Evolutionary conservation across 2,329 filamentous ascomycete species (phyloP).

Genomic region (Apiospora malaysiana): DNA sequence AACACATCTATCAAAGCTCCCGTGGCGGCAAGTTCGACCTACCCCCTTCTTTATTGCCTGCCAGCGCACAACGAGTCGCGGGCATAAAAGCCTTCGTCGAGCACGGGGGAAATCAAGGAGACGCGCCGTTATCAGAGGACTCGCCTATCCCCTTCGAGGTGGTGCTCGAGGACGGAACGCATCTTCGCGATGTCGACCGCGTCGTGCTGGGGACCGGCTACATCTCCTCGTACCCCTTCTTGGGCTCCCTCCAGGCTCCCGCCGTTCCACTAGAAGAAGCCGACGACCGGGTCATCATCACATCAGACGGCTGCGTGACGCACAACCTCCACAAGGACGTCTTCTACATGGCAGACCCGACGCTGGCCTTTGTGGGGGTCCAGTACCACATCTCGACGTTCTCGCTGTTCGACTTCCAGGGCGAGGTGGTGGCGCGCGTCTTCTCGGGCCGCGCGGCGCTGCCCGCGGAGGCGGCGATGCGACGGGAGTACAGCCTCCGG

Average conservation of each 20-base stretch:
- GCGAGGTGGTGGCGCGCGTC: constrained; percentile 63
- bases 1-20: constrained; percentile 56
- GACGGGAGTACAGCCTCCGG: constrained; percentile 39
- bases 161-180: constrained; percentile 57
- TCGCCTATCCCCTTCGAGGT: constrained; percentile 38
- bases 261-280: constrained; percentile 50
- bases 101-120: background rate
- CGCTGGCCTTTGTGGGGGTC: constrained; percentile 67
- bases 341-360: constrained; percentile 72
- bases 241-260: constrained; percentile 56
- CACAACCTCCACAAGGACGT: constrained; percentile 76
- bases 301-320: constrained; percentile 62
- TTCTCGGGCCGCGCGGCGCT: constrained; percentile 52
- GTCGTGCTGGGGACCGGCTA: constrained; percentile 74
- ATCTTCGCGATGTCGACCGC: constrained; percentile 61
- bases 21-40: constrained; percentile 67
- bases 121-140: constrained; percentile 33
- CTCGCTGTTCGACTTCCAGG: constrained; percentile 73
- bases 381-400: constrained; percentile 72
- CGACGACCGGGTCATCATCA: constrained; percentile 61
- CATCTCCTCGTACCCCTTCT: constrained; percentile 69
- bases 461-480: constrained; percentile 49
- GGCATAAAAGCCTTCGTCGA: constrained; percentile 53
- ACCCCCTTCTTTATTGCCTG: constrained; percentile 57
- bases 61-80: constrained; percentile 56